Evolutionary conservation across 202 grass and related monocot species (phyloP).

Genomic region (Dendrocalamus latiflorus): DNA sequence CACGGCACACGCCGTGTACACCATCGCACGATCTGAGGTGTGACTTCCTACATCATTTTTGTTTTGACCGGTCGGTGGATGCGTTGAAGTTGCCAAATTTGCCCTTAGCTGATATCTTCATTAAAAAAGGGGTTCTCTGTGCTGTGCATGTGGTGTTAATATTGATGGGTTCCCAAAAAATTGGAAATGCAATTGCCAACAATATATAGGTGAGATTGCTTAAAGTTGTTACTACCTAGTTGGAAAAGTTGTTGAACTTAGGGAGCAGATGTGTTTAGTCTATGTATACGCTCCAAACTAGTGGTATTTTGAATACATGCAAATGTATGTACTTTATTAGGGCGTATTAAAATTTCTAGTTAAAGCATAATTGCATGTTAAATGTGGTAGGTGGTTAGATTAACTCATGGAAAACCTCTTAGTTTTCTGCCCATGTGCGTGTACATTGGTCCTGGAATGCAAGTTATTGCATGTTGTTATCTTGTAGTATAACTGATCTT

Average conservation of each 20-base stretch:
- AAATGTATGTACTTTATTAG: neutral
- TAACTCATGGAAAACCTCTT: neutral
- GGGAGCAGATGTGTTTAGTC: neutral
- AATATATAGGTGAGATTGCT: neutral
- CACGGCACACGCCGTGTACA: constrained; percentile 82
- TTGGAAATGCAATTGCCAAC: neutral
- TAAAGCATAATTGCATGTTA: neutral
- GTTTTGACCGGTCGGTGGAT: neutral
- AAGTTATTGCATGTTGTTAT: neutral
- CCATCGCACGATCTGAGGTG: constrained; percentile 84
- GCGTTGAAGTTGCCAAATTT: neutral
- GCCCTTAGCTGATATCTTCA: neutral
- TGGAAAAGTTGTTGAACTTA: neutral
- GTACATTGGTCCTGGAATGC: neutral
- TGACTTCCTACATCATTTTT: neutral
- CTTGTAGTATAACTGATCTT: neutral
- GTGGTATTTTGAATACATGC: neutral
- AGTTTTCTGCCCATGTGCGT: neutral
- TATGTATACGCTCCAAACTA: neutral
- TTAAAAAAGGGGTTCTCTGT: neutral
- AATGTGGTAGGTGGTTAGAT: neutral
- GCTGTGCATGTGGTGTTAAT: neutral
- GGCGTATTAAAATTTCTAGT: neutral
- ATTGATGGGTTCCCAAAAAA: neutral
- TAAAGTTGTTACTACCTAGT: neutral